Base-by-base conservation (phyloP, 768 basidiomycete genomes). In the Tulasnella calospora region DNA sequence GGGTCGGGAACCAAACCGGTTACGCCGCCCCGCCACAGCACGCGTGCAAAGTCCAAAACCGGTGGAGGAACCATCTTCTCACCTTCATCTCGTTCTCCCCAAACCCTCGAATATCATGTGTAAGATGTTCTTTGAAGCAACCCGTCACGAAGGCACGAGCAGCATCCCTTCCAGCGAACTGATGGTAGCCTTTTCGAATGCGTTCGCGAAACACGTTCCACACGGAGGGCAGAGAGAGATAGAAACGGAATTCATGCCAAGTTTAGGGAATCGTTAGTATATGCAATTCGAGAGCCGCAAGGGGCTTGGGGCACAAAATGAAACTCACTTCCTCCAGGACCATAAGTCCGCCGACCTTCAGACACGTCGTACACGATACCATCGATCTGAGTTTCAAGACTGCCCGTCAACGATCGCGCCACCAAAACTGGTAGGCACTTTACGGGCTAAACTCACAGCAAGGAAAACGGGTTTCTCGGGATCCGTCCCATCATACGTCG, bases 321-420 rank as follows among this genome's bases (percentile, higher is more conserved):
- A 23, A 40, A 46, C 75, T 57, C 21, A 78, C 77, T 44, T 51
- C 95, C 96, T 19, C 96, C 96, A 51, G 91, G 92, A 74, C 96
- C 95, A 83, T 99, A 99, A 13, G 88, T 87, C 30, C 92, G 87
- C 79, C 87, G 86, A 81, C 90, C 91, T 79, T 88, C 88, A n/a
- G 91, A 89, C 74, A 99, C 96, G 82, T 99, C 96, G 84, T 91
- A 99, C 10, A 99, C 94, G 74, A 93, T 92, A 17, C 94, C 93
- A 83, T 95, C 94, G 83, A 99, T 92, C 94, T 95, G 83, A 71
- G 79, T 47, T 30, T 61, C 1, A 17, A 41, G 38, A 69, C 61
- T 69, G 82, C 79, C 77, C 77, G 79, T 71, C 73, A 55, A 82
- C 73, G 73, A 23, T 73, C 33, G 55, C 40, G 55, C 17, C 41